These are phyloP conservation scores for Candida stauntonica DNA, from an alignment of 805 yeast genomes.

Conservation along the genomic window DNA sequence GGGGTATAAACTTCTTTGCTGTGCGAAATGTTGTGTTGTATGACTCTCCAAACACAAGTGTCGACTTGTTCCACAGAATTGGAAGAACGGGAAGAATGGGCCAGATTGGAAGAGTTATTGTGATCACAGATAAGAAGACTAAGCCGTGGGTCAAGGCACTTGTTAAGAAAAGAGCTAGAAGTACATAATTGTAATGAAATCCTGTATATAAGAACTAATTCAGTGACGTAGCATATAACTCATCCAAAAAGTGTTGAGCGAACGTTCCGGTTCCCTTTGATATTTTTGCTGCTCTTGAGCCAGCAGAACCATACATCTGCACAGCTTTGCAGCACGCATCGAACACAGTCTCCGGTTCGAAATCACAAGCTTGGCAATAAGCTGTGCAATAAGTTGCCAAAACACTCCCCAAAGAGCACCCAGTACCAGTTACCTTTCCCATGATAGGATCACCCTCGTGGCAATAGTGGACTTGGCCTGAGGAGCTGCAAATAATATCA, in stretches of 20 bases:
- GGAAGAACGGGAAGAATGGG: constrained; percentile 96
- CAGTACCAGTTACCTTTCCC: constrained; percentile 75
- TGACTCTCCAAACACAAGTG: constrained; percentile 81
- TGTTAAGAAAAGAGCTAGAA: constrained; percentile 18
- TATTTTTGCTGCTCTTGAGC: neutral
- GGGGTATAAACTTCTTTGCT: constrained; percentile 85
- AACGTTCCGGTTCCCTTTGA: constrained; percentile 8
- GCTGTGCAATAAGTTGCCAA: constrained; percentile 54
- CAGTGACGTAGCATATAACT: neutral
- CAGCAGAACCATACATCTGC: constrained; percentile 1
- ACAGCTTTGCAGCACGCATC: neutral
- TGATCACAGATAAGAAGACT: constrained; percentile 64
- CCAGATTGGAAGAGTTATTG: constrained; percentile 80
- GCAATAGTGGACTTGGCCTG: constrained; percentile 30
- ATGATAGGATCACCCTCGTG: constrained; percentile 62
- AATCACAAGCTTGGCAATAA: constrained; percentile 11
- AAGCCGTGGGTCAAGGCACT: constrained; percentile 81
- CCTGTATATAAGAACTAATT: neutral
- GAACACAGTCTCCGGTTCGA: neutral
- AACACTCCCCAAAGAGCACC: constrained; percentile 76
- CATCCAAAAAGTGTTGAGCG: constrained; percentile 4
- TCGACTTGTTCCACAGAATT: constrained; percentile 84
- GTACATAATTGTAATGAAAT: constrained; percentile 33
- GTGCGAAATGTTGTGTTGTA: constrained; percentile 77
- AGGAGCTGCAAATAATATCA: constrained; percentile 40